A percentile compares a stretch with the other conserved stretches of the same genome.
phyloP scores from a whole-genome alignment of 192 early-diverging fungal genomes.

The Haplosporangium gracile region DNA sequence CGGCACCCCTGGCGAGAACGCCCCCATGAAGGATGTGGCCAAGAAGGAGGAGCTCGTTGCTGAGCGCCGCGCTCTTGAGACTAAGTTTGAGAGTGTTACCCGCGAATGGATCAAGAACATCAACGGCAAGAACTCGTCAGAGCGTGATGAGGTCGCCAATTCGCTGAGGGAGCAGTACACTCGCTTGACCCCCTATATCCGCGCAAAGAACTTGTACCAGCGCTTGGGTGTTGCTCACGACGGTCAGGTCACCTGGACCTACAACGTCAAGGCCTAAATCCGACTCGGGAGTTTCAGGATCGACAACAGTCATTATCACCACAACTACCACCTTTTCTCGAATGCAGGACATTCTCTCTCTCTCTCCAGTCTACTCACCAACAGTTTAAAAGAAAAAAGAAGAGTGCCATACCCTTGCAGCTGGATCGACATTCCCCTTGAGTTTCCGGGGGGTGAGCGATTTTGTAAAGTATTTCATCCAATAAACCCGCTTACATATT shows the following conservation, averaged over 20 bases:
- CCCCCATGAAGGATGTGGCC: constrained; percentile 57
- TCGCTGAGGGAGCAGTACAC: constrained; percentile 61
- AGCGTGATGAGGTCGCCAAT: constrained; percentile 57
- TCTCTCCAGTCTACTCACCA: background rate
- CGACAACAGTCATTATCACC: background rate
- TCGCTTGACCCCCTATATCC: constrained; percentile 64
- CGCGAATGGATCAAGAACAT: constrained; percentile 64
- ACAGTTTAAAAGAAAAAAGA: background rate
- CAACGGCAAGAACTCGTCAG: constrained; percentile 55
- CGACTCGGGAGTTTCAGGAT: background rate
- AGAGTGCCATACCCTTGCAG: constrained; percentile 15
- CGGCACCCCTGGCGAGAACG: constrained; percentile 40
- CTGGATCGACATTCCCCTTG: constrained; percentile 17
- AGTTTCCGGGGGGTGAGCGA: background rate
- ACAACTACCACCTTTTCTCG: background rate
- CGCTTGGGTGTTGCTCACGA: constrained; percentile 55
- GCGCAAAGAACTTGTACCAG: constrained; percentile 60
- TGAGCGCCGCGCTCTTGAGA: constrained; percentile 51
- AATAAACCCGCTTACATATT: background rate
- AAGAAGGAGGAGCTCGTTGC: constrained; percentile 49
- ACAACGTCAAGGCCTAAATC: constrained; percentile 45
- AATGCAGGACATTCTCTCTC: constrained; percentile 33
- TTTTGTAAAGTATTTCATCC: background rate
- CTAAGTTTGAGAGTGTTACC: constrained; percentile 62
- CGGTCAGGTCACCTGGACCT: constrained; percentile 51